A percentile compares a stretch with the other conserved stretches of the same genome.
phyloP scores from a whole-genome alignment of 371 early-diverging fungal genomes.

The Chytridiales sp. region DNA sequence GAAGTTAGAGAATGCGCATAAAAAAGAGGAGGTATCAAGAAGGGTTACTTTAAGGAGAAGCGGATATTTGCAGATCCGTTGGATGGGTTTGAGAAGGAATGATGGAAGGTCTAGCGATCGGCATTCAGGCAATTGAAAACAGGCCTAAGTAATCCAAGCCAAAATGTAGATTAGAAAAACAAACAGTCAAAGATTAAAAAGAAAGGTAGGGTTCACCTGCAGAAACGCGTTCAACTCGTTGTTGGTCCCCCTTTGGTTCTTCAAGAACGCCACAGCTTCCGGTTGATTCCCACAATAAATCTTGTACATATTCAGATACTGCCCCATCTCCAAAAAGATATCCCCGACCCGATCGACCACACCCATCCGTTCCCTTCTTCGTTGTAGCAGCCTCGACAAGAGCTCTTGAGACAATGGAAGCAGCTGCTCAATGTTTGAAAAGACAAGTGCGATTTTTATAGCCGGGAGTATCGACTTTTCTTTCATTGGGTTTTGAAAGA shows the following conservation, averaged over 20 bases:
- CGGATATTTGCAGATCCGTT: constrained; percentile 97
- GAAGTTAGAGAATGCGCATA: neutral
- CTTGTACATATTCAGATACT: constrained; percentile 51
- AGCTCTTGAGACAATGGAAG: constrained; percentile 50
- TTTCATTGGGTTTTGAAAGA: constrained; percentile 52
- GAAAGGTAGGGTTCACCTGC: too few species aligned
- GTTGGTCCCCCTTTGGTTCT: constrained; percentile 6
- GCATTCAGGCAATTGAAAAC: constrained; percentile 16
- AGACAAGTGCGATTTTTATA: constrained; percentile 49
- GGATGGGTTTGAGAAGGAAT: constrained; percentile 80
- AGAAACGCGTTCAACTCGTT: constrained; percentile 35
- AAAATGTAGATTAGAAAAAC: neutral
- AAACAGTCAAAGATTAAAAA: too few species aligned
- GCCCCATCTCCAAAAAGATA: constrained; percentile 38
- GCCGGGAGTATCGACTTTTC: constrained; percentile 44
- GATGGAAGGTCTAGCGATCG: constrained; percentile 12
- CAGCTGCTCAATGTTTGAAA: constrained; percentile 55
- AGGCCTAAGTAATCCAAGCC: constrained; percentile 3
- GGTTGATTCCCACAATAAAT: constrained; percentile 55
- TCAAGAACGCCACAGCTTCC: constrained; percentile 32
- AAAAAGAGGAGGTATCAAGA: neutral
- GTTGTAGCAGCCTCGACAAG: constrained; percentile 24
- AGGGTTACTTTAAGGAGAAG: constrained; percentile 44
- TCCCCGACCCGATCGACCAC: constrained; percentile 41
- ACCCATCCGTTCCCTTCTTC: constrained; percentile 21